phyloP scores from a whole-genome alignment of 306 rosid genomes.

The Pyrus betulifolia region DNA sequence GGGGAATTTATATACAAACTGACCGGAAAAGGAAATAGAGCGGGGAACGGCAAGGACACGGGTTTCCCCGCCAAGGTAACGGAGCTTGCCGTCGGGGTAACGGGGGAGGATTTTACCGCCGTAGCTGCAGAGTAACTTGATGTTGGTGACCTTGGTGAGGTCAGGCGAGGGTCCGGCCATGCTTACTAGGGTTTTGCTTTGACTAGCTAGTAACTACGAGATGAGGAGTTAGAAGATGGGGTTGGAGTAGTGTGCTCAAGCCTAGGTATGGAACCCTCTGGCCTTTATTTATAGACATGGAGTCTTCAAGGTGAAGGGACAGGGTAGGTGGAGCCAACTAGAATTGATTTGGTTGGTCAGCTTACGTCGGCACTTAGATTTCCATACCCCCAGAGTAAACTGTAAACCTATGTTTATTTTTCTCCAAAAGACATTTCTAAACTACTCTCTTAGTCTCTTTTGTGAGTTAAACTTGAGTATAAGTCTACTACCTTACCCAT shows the following conservation, averaged over 20 bases:
- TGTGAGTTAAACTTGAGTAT: background rate
- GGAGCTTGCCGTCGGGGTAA: conserved; percentile 87
- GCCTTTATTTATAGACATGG: conserved; percentile 46
- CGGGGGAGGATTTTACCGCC: conserved; percentile 96
- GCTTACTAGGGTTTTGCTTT: background rate
- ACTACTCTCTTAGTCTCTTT: too few relatives aligned
- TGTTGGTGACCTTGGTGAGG: conserved; percentile 24
- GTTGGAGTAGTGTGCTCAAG: conserved; percentile 40
- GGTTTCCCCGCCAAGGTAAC: conserved; percentile 83
- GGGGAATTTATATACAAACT: conserved; percentile 12
- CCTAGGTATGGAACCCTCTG: conserved; percentile 26
- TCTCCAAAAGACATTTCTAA: too few relatives aligned
- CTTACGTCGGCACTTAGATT: background rate
- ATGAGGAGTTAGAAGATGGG: background rate
- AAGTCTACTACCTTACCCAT: too few relatives aligned
- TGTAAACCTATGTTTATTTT: background rate
- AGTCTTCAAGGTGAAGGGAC: too few relatives aligned
- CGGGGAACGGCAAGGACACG: conserved; percentile 81
- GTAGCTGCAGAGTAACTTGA: conserved; percentile 84
- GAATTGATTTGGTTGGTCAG: background rate
- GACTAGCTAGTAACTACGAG: background rate
- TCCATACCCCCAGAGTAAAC: background rate
- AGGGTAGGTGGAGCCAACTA: background rate
- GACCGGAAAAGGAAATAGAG: conserved; percentile 67
- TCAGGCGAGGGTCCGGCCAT: conserved; percentile 42